These are phyloP conservation scores for Suhomyces bolitotheri DNA, from an alignment of 1,139 yeast genomes.

Conservation along the genomic window DNA sequence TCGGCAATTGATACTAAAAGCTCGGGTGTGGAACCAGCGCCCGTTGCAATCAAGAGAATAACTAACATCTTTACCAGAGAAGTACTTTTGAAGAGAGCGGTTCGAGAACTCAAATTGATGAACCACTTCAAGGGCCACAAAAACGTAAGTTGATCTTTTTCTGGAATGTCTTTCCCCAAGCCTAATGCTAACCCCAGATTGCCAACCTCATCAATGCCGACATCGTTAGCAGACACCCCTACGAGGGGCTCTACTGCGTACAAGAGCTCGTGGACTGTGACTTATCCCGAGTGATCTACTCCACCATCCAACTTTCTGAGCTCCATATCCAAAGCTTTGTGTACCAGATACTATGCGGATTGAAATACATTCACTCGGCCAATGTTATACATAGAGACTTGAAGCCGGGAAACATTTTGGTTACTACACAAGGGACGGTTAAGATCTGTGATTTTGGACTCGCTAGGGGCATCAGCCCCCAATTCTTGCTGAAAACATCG, in stretches of 20 bases:
- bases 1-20: slow-evolving; percentile 64
- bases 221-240: slow-evolving; percentile 62
- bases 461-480: slow-evolving; percentile 69
- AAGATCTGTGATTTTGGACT: slow-evolving; percentile 89
- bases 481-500: slow-evolving; percentile 33
- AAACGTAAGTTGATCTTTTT: slow-evolving; percentile 58
- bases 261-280: slow-evolving; percentile 80
- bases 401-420: slow-evolving; percentile 81
- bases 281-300: slow-evolving; percentile 73
- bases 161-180: neutral
- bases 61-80: slow-evolving; percentile 65
- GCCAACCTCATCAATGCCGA: slow-evolving; percentile 74
- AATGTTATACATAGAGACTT: slow-evolving; percentile 83
- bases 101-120: slow-evolving; percentile 78
- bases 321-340: slow-evolving; percentile 74
- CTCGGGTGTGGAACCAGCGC: slow-evolving; percentile 18
- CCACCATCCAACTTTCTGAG: slow-evolving; percentile 76
- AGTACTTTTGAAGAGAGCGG: slow-evolving; percentile 68
- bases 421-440: slow-evolving; percentile 66
- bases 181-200: slow-evolving; percentile 41
- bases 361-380: slow-evolving; percentile 82
- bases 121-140: slow-evolving; percentile 78
- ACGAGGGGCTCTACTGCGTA: slow-evolving; percentile 83
- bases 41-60: slow-evolving; percentile 76
- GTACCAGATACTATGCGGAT: slow-evolving; percentile 78